Conservation (phyloP, 495 filamentous ascomycete species). For the Penicillium alfredii region DNA sequence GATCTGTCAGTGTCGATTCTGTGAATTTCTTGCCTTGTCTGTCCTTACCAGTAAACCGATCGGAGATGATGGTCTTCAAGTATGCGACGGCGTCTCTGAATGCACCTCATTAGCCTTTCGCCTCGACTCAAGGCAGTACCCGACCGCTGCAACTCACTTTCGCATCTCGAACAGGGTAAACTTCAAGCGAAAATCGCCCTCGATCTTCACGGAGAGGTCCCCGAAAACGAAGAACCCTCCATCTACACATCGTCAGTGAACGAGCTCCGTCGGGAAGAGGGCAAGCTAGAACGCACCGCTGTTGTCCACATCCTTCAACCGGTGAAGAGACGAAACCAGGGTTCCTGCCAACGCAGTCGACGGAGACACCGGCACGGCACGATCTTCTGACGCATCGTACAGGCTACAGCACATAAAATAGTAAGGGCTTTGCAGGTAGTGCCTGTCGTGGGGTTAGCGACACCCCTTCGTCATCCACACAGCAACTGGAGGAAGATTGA, state of each 20-base stretch:
- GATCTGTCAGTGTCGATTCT: conserved; percentile 13
- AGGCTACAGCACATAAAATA: conserved; percentile 74
- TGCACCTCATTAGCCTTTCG: conserved; percentile 2
- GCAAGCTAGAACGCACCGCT: conserved; percentile 45
- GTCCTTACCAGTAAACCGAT: conserved; percentile 62
- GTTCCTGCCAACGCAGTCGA: conserved; percentile 67
- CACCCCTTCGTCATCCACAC: not conserved
- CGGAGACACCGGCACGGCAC: conserved; percentile 44
- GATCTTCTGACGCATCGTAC: conserved; percentile 57
- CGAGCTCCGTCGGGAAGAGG: not conserved
- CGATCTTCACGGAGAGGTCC: conserved; percentile 79
- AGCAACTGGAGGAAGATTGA: not conserved
- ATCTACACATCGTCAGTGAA: conserved; percentile 45
- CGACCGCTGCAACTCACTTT: conserved; percentile 45
- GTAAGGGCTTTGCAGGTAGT: conserved; percentile 71
- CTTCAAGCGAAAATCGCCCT: conserved; percentile 71
- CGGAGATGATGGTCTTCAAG: conserved; percentile 66
- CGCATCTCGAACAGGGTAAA: conserved; percentile 85
- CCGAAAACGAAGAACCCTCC: conserved; percentile 97
- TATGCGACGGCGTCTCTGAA: conserved; percentile 49
- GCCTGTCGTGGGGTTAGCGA: conserved; percentile 36
- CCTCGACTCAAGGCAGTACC: not conserved
- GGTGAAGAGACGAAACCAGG: conserved; percentile 85
- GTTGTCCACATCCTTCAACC: conserved; percentile 88
- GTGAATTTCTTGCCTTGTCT: not conserved